Evolutionary conservation across 805 yeast species (phyloP), one percentile per base, ranked within the genome.

Genomic region (Candida oleophila): DNA sequence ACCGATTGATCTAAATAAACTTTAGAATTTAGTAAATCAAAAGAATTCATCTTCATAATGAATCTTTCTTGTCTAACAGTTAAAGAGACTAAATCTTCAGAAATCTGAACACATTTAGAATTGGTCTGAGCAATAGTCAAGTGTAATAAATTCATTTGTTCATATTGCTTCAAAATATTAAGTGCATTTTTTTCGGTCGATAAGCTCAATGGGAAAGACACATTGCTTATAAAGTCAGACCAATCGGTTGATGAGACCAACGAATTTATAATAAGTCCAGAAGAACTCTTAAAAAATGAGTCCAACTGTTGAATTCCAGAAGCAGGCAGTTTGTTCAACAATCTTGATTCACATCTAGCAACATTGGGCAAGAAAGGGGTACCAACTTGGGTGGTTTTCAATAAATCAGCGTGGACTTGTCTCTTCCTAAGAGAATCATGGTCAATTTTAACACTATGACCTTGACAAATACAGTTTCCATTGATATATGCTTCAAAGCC

Each of bases 1-100:
- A 53, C 3, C 5, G 44, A 46, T 22, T 52, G 52, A 19, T 41
- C 35, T 3, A 55, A 5, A 22, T 39, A 41, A 5, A 32, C 7
- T 8, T 54, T 51, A 2, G 55, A 52, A 18, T 46, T 52, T 7
- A 57, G 35, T 54, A 52, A 54, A 38, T 57, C 53, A 14, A 55
- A 15, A 12, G 41, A 46, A 46, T 49, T 51, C 53, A 55, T 55
- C 36, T 56, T 56, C 28, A 41, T 48, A 9, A 51, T 49, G 41
- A 56, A 57, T 32, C 49, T 25, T 16, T 49, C 52, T 41, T 55
- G 56, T 28, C 54, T 37, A 16, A 46, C n/a, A 5, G 52, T 57
- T 41, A 50, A 47, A 18, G 55, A 53, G 14, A 54, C 57, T 32
- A 56, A 43, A 39, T 56, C 56, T 20, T 50, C 53, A 4, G 44